Conservation (phyloP, 352 stramenopile species). For the Globisporangium paddicum region DNA sequence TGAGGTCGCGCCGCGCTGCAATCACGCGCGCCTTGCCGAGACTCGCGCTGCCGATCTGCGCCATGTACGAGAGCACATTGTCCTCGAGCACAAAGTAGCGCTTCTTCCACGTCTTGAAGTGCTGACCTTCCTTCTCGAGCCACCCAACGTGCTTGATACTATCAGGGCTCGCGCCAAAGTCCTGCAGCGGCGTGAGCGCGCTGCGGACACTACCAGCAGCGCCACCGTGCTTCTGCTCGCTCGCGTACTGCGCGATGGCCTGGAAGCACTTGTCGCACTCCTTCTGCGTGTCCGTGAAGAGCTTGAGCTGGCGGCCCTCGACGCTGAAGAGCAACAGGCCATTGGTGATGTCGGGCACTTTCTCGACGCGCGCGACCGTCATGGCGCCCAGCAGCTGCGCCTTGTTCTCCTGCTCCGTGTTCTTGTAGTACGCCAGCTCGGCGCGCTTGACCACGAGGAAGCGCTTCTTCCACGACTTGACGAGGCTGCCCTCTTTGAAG, state of each 20-base stretch:
- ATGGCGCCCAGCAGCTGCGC: conserved; percentile 69
- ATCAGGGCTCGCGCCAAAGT: neutral
- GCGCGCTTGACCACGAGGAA: conserved; percentile 74
- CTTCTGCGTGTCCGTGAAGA: conserved; percentile 71
- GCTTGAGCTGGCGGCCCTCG: conserved; percentile 69
- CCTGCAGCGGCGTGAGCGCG: neutral
- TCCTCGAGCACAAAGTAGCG: conserved; percentile 69
- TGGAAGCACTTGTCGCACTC: conserved; percentile 72
- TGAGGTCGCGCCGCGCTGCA: conserved; percentile 48
- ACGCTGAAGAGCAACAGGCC: conserved; percentile 57
- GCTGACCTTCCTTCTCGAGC: conserved; percentile 72
- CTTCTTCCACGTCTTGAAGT: conserved; percentile 75
- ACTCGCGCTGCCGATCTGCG: conserved; percentile 38
- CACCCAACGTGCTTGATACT: conserved; percentile 69
- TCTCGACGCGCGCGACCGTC: conserved; percentile 62
- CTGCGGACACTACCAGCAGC: neutral
- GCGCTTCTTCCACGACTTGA: conserved; percentile 83
- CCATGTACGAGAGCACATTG: conserved; percentile 57
- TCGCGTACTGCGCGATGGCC: conserved; percentile 50
- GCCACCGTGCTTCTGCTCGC: conserved; percentile 26
- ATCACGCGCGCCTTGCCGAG: conserved; percentile 53
- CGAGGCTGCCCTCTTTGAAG: conserved; percentile 74
- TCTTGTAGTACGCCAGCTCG: conserved; percentile 82
- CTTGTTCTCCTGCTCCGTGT: conserved; percentile 54
- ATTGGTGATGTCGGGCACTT: conserved; percentile 64